Conservation (phyloP, 2,329 filamentous ascomycete species). For the Trichoderma koningii region DNA sequence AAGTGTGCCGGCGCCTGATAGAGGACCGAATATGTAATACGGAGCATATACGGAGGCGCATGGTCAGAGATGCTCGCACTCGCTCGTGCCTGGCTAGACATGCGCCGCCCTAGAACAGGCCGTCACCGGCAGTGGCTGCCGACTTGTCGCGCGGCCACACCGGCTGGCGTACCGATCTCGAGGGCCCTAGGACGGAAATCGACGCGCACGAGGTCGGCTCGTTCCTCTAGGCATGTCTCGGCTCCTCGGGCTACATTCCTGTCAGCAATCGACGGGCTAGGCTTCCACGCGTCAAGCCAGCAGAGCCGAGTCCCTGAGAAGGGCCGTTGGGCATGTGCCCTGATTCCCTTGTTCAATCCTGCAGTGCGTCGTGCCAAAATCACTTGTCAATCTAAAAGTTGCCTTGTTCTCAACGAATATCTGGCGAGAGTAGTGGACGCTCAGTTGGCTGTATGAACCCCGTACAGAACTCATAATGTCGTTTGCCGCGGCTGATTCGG, state of each 20-base stretch:
- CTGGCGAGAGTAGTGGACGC: no score
- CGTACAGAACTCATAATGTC: no score
- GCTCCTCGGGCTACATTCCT: slow-evolving; percentile 18
- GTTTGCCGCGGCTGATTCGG: no score
- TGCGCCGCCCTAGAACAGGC: background rate
- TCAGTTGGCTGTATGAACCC: no score
- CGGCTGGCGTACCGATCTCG: slow-evolving; percentile 19
- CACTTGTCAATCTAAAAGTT: background rate
- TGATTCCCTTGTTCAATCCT: background rate
- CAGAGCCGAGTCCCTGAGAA: background rate
- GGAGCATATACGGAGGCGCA: background rate
- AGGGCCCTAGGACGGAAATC: slow-evolving; percentile 7
- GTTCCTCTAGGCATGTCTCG: slow-evolving; percentile 8
- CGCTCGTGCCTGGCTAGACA: background rate
- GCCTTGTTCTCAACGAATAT: no score
- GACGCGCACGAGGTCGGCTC: slow-evolving; percentile 12
- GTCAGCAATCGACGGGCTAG: slow-evolving; percentile 1
- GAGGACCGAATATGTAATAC: background rate
- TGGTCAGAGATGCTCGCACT: background rate
- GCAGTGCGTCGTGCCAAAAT: background rate
- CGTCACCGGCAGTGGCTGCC: slow-evolving; percentile 17
- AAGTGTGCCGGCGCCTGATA: background rate
- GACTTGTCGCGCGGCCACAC: slow-evolving; percentile 12
- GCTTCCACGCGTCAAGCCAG: background rate
- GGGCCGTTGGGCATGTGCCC: background rate